Evolutionary conservation across 78 protist species (phyloP).

Genomic region (Dictyostelium purpureum): DNA sequence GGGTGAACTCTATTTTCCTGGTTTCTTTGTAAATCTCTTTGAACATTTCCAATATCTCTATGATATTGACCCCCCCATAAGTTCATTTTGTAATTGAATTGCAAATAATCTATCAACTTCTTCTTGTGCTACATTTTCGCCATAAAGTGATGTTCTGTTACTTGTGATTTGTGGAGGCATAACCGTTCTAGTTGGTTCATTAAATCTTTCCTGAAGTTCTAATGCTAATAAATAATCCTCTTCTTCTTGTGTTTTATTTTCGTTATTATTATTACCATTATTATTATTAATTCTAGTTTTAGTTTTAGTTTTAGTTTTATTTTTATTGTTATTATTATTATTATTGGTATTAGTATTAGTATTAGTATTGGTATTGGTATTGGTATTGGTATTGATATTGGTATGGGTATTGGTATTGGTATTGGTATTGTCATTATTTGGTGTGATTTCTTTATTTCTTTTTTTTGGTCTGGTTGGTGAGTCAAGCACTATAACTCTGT

Average conservation of each 20-base stretch:
- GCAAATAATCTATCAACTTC: constrained; percentile 10
- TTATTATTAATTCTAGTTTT: neutral
- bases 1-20: no score
- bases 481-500: no score
- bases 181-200: no score
- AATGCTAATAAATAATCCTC: neutral
- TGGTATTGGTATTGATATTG: neutral
- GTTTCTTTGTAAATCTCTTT: neutral
- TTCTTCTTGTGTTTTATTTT: constrained; percentile 5
- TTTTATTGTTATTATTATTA: neutral
- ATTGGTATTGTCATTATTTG: no score
- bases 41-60: neutral
- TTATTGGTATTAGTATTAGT: neutral
- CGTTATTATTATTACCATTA: neutral
- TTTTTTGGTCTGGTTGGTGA: no score
- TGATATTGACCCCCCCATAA: no score
- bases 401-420: no score
- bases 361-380: neutral
- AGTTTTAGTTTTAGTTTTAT: neutral
- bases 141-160: neutral
- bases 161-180: no score
- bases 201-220: neutral
- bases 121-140: neutral
- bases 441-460: no score
- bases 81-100: neutral